phyloP scores from a whole-genome alignment of 352 stramenopile genomes.

The Globisporangium cylindrosporum region DNA sequence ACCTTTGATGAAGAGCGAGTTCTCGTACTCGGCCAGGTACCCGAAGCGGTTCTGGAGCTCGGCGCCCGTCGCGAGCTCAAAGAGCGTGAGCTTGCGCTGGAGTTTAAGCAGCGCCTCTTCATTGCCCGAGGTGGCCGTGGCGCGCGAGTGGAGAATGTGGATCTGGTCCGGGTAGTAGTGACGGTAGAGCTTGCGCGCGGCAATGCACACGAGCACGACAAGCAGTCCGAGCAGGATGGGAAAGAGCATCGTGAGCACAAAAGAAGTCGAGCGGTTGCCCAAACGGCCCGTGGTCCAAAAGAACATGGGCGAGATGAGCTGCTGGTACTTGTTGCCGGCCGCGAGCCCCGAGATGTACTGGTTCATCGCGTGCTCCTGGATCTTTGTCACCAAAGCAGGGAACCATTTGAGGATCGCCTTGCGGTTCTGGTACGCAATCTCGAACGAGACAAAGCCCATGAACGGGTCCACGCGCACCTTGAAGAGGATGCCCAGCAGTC shows the following conservation, averaged over 20 bases:
- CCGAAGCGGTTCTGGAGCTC: slow-evolving; percentile 10
- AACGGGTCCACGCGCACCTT: slow-evolving; percentile 13
- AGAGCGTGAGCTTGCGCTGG: background rate
- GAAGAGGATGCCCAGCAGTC: slow-evolving; percentile 3
- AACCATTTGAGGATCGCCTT: slow-evolving; percentile 9
- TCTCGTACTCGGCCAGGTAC: slow-evolving; percentile 4
- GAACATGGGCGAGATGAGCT: slow-evolving; percentile 10
- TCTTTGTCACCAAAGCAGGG: background rate
- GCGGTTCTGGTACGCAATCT: slow-evolving; percentile 3
- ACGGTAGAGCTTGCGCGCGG: background rate
- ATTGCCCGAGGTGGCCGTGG: background rate
- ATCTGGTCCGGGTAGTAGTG: background rate
- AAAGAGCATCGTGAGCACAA: background rate
- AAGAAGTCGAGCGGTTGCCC: background rate
- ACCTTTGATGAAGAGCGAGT: background rate
- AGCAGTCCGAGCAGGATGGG: background rate
- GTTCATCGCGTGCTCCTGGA: background rate
- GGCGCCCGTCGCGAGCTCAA: slow-evolving; percentile 8
- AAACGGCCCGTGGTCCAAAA: background rate
- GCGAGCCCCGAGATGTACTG: slow-evolving; percentile 7
- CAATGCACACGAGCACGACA: background rate
- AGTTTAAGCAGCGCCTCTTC: background rate
- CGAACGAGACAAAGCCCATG: slow-evolving; percentile 7
- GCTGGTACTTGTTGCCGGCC: slow-evolving; percentile 6
- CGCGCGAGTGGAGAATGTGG: background rate